Conservation (phyloP, 768 basidiomycete species). For the Agrocybe pediades region DNA sequence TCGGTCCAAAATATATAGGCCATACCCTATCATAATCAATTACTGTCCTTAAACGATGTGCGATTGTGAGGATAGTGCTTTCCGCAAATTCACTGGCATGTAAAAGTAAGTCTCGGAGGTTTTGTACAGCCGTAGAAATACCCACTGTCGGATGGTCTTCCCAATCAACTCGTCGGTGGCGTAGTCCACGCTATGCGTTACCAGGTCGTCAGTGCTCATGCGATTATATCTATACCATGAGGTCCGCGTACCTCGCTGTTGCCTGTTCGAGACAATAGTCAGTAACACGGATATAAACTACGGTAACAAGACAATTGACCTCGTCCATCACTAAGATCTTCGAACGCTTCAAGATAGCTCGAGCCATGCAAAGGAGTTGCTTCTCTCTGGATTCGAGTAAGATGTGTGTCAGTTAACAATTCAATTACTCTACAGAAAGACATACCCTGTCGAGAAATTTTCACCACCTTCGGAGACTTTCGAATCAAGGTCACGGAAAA, state of each 20-base stretch:
- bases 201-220: slow-evolving; percentile 65
- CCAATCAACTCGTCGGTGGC: slow-evolving; percentile 84
- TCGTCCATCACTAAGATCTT: slow-evolving; percentile 84
- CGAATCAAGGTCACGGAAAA: slow-evolving; percentile 46
- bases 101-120: slow-evolving; percentile 54
- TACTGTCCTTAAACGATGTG: slow-evolving; percentile 76
- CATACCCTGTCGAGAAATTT: slow-evolving; percentile 67
- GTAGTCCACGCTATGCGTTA: slow-evolving; percentile 62
- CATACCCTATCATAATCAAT: slow-evolving; percentile 84
- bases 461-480: slow-evolving; percentile 73
- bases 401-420: background rate
- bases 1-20: slow-evolving; percentile 25
- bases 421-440: background rate
- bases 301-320: slow-evolving; percentile 36
- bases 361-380: slow-evolving; percentile 84
- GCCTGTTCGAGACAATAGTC: slow-evolving; percentile 55
- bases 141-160: slow-evolving; percentile 76
- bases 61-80: slow-evolving; percentile 83
- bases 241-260: slow-evolving; percentile 32
- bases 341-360: slow-evolving; percentile 76
- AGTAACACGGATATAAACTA: background rate
- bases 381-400: slow-evolving; percentile 47
- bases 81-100: slow-evolving; percentile 76
- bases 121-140: slow-evolving; percentile 51
- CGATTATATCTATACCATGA: slow-evolving; percentile 55